Base-by-base conservation (phyloP, 179 eudicot species). In the Drosera spatulata region DNA sequence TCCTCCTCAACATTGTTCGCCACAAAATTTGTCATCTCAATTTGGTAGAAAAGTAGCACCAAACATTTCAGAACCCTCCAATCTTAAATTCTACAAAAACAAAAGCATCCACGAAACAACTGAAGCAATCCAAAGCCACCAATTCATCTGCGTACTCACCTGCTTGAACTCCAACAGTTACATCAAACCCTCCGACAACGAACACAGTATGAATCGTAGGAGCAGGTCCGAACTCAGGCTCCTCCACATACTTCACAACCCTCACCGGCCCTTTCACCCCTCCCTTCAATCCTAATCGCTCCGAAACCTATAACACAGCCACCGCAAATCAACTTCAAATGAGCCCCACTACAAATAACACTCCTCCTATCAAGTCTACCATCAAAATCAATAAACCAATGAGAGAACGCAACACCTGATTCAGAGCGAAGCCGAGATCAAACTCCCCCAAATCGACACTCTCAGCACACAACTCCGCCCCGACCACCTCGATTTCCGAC, bases 191-290 rank as follows among this genome's bases (percentile, higher is more conserved):
- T 7, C 80, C 86, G 9, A 62, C 61, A 58, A 88, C 63, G 66
- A 78, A 88, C 49, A 85, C 73, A 3, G 96, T 88, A 52, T 80
- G 78, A 63, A 79, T 53, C 7, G 84, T 80, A 58, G 62, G 37
- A 43, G 84, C 91, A 0, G 98, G 98, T 22, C 98, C 98, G 63
- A 91, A 91, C 47, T 79, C 83, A 14, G 91, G 86, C 65, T 86
- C 98, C 62, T 85, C 82, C 56, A 78, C 73, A 59, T 62, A 81
- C 80, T 85, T 88, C 59, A 57, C 66, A 69, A 88, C 66, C 62
- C 61, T 84, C 98, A 91, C 88, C 54, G 70, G 71, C 45, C 58
- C 70, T 51, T 65, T 76, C 12, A 39, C 71, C 43, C 66, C 11
- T 40, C 69, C 64, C 69, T 55, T 77, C 57, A 78, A 60, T 71